Conservation (phyloP, 345 rosid genomes). For the Microthlaspi erraticum region DNA sequence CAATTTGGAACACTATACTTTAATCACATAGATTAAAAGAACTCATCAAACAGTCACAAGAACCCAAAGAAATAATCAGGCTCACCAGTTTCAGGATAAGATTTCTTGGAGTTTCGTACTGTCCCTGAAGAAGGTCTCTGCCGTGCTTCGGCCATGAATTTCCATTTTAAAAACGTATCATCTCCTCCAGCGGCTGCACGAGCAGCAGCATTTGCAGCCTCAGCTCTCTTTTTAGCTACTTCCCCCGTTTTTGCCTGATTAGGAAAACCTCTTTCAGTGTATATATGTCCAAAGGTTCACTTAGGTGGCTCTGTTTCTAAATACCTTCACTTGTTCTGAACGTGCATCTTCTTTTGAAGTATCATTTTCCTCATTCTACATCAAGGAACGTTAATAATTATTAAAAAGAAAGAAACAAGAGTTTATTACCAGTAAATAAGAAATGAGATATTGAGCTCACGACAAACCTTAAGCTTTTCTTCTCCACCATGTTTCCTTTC, state of each 20-base stretch:
- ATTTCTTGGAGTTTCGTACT: constrained; percentile 52
- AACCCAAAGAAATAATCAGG: background rate
- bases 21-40: background rate
- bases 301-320: constrained; percentile 22
- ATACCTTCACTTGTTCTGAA: constrained; percentile 63
- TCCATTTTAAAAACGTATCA: constrained; percentile 89
- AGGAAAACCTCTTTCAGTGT: constrained; percentile 18
- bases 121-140: constrained; percentile 56
- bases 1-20: constrained; percentile 11
- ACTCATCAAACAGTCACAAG: background rate
- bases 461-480: constrained; percentile 69
- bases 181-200: constrained; percentile 89
- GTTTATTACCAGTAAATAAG: background rate
- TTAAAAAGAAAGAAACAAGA: background rate
- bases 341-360: constrained; percentile 70
- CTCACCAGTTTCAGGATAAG: constrained; percentile 57
- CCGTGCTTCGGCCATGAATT: constrained; percentile 89
- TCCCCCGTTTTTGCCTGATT: constrained; percentile 71
- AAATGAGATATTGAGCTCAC: constrained; percentile 10
- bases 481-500: constrained; percentile 76
- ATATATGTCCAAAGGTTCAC: constrained; percentile 13
- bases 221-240: constrained; percentile 79
- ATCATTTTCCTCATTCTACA: constrained; percentile 59
- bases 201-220: constrained; percentile 95
- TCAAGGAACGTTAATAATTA: background rate